Conservation (phyloP, 768 basidiomycete species). For the Chlorophyllum brunneum region DNA sequence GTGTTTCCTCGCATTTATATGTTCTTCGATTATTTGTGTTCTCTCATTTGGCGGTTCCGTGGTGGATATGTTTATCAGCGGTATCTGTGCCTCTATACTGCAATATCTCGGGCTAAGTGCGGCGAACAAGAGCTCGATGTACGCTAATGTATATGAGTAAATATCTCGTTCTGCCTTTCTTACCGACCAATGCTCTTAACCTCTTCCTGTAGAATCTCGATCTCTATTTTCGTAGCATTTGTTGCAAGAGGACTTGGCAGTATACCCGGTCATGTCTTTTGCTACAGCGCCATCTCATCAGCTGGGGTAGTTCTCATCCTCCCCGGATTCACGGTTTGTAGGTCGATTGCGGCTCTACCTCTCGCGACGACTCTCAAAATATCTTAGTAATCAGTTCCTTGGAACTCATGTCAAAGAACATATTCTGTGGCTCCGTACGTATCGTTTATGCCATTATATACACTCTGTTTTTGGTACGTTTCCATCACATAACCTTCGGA, state of each 20-base stretch:
- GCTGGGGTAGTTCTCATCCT: constrained; percentile 89
- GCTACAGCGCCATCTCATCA: constrained; percentile 87
- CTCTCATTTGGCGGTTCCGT: constrained; percentile 79
- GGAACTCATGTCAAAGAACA: constrained; percentile 76
- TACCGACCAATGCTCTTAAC: background rate
- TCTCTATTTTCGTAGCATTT: constrained; percentile 82
- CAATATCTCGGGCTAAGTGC: constrained; percentile 81
- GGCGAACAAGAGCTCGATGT: constrained; percentile 82
- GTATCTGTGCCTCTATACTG: constrained; percentile 60
- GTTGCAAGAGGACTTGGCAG: constrained; percentile 75
- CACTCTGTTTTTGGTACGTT: constrained; percentile 68
- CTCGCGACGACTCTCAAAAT: background rate
- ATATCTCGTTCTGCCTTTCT: constrained; percentile 23
- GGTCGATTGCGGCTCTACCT: constrained; percentile 27
- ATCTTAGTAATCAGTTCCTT: constrained; percentile 67
- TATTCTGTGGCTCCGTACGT: constrained; percentile 77
- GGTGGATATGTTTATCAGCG: constrained; percentile 82
- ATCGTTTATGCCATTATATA: constrained; percentile 87
- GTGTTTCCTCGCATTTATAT: constrained; percentile 72
- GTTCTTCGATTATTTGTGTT: constrained; percentile 78
- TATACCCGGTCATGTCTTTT: constrained; percentile 72
- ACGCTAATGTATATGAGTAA: constrained; percentile 95
- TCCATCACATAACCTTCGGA: background rate
- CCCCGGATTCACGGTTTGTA: constrained; percentile 81
- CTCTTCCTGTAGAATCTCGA: constrained; percentile 58